Percentiles rank a stretch among this genome's conserved stretches.
Evolutionary conservation across 257 asterid species (phyloP).

Genomic region (Parsonsia alboflavescens): DNA sequence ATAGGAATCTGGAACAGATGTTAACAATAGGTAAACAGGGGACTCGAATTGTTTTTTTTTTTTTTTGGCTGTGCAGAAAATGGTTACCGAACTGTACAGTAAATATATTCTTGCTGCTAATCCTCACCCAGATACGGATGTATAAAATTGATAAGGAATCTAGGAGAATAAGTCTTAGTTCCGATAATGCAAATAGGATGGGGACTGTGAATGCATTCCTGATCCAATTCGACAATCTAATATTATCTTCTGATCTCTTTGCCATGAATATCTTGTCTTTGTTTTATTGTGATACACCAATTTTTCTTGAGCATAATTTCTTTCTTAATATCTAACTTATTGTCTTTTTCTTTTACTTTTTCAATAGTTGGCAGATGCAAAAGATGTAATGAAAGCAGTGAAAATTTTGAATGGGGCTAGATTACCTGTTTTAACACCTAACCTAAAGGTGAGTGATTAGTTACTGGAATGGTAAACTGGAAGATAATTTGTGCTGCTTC

Average conservation of each 20-base stretch:
- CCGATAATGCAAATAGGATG: not conserved
- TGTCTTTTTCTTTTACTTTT: constrained; percentile 14
- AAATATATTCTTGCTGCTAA: not conserved
- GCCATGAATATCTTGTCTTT: not conserved
- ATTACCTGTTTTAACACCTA: constrained; percentile 86
- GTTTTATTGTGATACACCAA: not conserved
- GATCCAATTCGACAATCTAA: not conserved
- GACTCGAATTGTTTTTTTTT: not conserved
- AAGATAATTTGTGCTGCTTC: not conserved
- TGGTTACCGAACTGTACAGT: not conserved
- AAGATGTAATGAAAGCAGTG: constrained; percentile 75
- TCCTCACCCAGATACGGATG: not conserved
- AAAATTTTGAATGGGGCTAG: constrained; percentile 66
- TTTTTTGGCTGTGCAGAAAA: not conserved
- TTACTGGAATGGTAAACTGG: constrained; percentile 3
- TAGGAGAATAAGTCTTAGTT: not conserved
- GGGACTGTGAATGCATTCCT: not conserved
- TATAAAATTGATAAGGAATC: not conserved
- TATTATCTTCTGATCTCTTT: not conserved
- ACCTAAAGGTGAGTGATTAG: constrained; percentile 50
- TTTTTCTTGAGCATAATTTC: constrained; percentile 5
- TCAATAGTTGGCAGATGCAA: constrained; percentile 83
- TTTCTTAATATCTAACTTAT: constrained; percentile 12
- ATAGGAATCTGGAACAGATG: not conserved
- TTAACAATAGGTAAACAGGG: not conserved